phyloP scores from a whole-genome alignment of 164 flowering plant genomes.

The Liriodendron chinense region DNA sequence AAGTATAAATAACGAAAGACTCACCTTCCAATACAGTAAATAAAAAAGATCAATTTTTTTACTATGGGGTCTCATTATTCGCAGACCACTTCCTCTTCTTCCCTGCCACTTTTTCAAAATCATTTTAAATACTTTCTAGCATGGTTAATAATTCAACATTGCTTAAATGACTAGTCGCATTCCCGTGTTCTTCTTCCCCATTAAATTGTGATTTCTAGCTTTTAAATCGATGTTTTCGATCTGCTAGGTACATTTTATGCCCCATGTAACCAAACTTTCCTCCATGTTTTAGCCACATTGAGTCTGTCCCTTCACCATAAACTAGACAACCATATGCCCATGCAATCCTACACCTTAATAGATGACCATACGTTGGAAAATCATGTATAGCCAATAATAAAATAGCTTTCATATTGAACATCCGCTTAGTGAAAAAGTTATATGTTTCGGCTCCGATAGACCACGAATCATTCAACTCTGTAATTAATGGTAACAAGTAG shows the following conservation, averaged over 20 bases:
- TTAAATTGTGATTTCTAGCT: too few relatives aligned
- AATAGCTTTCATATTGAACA: neutral
- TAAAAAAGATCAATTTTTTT: too few relatives aligned
- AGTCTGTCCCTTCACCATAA: neutral
- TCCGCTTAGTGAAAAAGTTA: neutral
- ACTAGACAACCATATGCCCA: neutral
- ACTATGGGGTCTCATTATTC: neutral
- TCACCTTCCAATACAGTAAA: neutral
- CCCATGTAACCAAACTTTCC: neutral
- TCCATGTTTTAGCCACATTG: neutral
- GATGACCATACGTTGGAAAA: neutral
- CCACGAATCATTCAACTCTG: too few relatives aligned
- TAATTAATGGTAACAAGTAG: too few relatives aligned
- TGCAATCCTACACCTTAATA: neutral
- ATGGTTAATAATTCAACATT: too few relatives aligned
- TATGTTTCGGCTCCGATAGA: too few relatives aligned
- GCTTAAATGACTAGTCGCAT: too few relatives aligned
- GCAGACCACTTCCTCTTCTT: neutral
- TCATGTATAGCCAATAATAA: constrained; percentile 4
- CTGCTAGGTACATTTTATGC: neutral
- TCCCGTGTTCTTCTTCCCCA: too few relatives aligned
- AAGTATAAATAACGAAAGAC: too few relatives aligned
- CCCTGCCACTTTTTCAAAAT: too few relatives aligned
- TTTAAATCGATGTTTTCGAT: too few relatives aligned
- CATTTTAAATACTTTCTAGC: neutral